A percentile compares a stretch with the other conserved stretches of the same genome.
Evolutionary conservation across 306 rosid species (phyloP).

Genomic region (Vigna hirtella): DNA sequence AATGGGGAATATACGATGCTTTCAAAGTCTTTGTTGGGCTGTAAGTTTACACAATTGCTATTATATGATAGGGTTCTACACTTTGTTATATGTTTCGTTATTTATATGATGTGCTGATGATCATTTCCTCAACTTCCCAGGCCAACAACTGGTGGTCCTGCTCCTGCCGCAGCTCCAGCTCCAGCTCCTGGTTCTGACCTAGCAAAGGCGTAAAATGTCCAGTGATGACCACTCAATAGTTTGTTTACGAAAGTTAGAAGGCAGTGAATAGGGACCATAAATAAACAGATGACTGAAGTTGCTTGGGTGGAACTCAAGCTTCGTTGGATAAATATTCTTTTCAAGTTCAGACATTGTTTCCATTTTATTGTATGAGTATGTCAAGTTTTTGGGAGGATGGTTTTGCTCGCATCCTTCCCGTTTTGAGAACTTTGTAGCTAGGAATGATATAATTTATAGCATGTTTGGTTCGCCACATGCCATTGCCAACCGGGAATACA

Average conservation of each 20-base stretch:
- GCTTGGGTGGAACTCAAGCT: slow-evolving; percentile 54
- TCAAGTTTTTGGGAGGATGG: slow-evolving; percentile 64
- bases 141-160: slow-evolving; percentile 94
- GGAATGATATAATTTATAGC: slow-evolving; percentile 55
- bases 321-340: slow-evolving; percentile 53
- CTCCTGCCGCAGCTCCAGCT: slow-evolving; percentile 50
- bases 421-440: slow-evolving; percentile 51
- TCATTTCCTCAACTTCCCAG: slow-evolving; percentile 51
- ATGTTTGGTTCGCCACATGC: slow-evolving; percentile 49
- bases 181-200: slow-evolving; percentile 42
- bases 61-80: background rate
- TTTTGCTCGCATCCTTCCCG: slow-evolving; percentile 77
- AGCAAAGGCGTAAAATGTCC: slow-evolving; percentile 43
- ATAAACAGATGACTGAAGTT: slow-evolving; percentile 60
- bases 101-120: slow-evolving; percentile 5
- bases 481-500: slow-evolving; percentile 43
- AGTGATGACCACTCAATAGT: slow-evolving; percentile 34
- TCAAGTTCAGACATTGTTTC: slow-evolving; percentile 47
- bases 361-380: slow-evolving; percentile 48
- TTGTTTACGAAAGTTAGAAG: slow-evolving; percentile 47
- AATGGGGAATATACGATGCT: slow-evolving; percentile 96
- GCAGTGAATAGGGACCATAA: slow-evolving; percentile 54
- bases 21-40: slow-evolving; percentile 94
- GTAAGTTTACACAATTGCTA: slow-evolving; percentile 61
- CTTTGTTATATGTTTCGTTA: slow-evolving; percentile 5